A percentile compares a stretch with the other conserved stretches of the same genome.
Conservation (phyloP, 139 green algal genomes). For the Yamagishiella unicocca region DNA sequence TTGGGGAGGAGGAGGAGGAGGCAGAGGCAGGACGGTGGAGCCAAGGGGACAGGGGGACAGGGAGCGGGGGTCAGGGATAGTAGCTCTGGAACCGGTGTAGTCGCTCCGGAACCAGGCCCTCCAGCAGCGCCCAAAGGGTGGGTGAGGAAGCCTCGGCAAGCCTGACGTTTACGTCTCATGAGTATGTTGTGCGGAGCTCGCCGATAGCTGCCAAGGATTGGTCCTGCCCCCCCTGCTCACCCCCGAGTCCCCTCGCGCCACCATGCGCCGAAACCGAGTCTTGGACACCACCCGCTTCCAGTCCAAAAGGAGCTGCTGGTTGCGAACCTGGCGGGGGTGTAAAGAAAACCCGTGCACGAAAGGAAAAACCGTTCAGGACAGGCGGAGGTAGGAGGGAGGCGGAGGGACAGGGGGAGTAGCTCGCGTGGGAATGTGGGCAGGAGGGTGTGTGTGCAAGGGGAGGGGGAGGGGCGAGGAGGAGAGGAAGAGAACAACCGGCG, state of each 20-base stretch:
- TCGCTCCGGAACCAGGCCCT: no score
- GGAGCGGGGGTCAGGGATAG: neutral
- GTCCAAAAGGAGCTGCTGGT: conserved; percentile 45
- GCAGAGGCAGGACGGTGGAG: neutral
- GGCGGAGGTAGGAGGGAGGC: neutral
- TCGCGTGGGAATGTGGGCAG: neutral
- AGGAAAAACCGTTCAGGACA: no score
- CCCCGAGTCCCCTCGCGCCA: conserved; percentile 36
- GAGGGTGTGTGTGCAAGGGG: no score
- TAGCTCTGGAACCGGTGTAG: no score
- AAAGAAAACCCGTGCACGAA: no score
- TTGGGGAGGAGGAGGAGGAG: neutral
- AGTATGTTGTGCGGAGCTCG: no score
- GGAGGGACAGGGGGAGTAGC: neutral
- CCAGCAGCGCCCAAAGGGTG: no score
- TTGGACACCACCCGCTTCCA: conserved; percentile 51
- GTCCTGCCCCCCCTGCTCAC: neutral
- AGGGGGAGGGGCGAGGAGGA: neutral
- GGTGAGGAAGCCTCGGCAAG: no score
- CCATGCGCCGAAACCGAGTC: conserved; percentile 37
- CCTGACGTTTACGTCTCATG: no score
- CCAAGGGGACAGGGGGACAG: neutral
- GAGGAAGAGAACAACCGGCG: neutral
- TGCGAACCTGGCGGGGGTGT: conserved; percentile 11
- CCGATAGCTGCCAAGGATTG: no score